A percentile compares a stretch with the other conserved stretches of the same genome.
Conservation (phyloP, 345 rosid genomes). For the Murraya paniculata region DNA sequence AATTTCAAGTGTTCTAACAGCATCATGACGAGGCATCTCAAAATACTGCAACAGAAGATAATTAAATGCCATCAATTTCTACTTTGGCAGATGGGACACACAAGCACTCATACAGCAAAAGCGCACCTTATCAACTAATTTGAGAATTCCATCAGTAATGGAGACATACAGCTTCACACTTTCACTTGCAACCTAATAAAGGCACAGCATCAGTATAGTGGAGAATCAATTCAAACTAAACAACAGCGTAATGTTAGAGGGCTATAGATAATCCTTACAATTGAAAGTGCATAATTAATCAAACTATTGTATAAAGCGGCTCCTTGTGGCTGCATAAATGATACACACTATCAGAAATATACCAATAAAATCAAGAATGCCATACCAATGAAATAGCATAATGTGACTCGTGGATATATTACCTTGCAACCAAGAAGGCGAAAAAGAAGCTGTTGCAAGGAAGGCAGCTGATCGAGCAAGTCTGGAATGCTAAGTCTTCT, state of each 20-base stretch:
- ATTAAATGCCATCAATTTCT: background rate
- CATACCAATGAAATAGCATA: background rate
- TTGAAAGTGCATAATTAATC: slow-evolving; percentile 33
- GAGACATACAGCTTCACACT: slow-evolving; percentile 31
- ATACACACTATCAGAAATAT: background rate
- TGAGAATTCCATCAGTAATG: slow-evolving; percentile 34
- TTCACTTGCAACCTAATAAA: slow-evolving; percentile 34
- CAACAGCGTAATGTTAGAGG: background rate
- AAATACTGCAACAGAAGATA: slow-evolving; percentile 26
- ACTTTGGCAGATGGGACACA: background rate
- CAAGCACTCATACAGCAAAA: background rate
- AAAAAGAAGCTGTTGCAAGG: slow-evolving; percentile 32
- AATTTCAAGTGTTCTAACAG: slow-evolving; percentile 36
- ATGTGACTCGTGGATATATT: background rate
- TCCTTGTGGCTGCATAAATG: slow-evolving; percentile 40
- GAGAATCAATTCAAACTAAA: background rate
- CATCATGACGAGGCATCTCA: slow-evolving; percentile 34
- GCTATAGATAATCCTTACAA: slow-evolving; percentile 24
- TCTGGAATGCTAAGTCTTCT: slow-evolving; percentile 18
- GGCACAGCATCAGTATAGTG: background rate
- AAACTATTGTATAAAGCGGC: slow-evolving; percentile 25
- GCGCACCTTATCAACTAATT: slow-evolving; percentile 37
- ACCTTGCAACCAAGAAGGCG: slow-evolving; percentile 43
- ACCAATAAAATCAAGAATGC: background rate
- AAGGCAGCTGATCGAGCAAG: slow-evolving; percentile 34